Percentiles rank a stretch among this genome's conserved stretches.
Conservation (phyloP, 768 basidiomycete species). For the Hebeloma cylindrosporum region DNA sequence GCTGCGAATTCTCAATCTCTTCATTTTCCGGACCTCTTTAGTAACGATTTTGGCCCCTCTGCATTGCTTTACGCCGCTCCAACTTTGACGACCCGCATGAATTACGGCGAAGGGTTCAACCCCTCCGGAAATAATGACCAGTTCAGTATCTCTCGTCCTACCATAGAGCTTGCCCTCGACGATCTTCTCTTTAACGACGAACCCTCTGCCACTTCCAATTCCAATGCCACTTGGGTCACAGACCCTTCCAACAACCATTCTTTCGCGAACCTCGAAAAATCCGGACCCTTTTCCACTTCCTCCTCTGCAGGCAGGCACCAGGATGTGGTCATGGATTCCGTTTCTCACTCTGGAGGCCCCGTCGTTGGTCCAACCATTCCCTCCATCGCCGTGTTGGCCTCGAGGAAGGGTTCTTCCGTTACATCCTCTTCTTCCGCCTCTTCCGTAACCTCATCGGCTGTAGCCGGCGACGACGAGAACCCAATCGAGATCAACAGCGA, state of each 20-base stretch:
- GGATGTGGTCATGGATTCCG: constrained; percentile 33
- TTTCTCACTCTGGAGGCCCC: constrained; percentile 9
- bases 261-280: constrained; percentile 12
- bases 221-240: constrained; percentile 5
- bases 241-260: constrained; percentile 2
- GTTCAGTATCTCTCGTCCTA: constrained; percentile 70
- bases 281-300: constrained; percentile 11
- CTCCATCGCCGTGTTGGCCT: constrained; percentile 5
- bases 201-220: constrained; percentile 15
- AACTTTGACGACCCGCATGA: constrained; percentile 65
- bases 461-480: constrained; percentile 33
- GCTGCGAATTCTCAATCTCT: constrained; percentile 38
- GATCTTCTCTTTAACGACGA: constrained; percentile 65
- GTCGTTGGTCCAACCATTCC: constrained; percentile 8
- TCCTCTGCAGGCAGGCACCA: constrained; percentile 29
- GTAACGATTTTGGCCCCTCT: constrained; percentile 73
- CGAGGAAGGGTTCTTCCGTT: constrained; percentile 5
- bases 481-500: constrained; percentile 30
- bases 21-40: constrained; percentile 74
- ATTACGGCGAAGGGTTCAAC: constrained; percentile 75
- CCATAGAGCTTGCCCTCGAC: constrained; percentile 85
- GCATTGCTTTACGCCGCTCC: constrained; percentile 71
- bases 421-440: constrained; percentile 10
- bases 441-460: constrained; percentile 17
- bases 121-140: constrained; percentile 45